Percentiles rank a stretch among this genome's conserved stretches.
Conservation (phyloP, 176 grass and related monocot species). For the Lolium rigidum region DNA sequence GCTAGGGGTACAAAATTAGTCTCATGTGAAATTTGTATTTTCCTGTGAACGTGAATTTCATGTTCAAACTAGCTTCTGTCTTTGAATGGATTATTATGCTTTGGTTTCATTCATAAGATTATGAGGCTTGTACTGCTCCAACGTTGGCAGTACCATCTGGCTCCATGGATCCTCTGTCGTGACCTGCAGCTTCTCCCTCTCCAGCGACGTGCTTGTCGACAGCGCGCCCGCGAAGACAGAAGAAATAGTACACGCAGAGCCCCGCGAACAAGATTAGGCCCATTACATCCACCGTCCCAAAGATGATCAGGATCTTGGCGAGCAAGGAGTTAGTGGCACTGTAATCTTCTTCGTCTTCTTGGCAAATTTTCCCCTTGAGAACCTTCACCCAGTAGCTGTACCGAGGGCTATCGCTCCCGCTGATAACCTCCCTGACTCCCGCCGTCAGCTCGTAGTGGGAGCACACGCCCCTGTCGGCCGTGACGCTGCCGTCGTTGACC, state of each 20-base stretch:
- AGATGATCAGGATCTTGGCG: slow-evolving; percentile 37
- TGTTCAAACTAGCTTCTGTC: too few relatives aligned
- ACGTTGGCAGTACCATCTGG: neutral
- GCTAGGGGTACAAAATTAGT: too few relatives aligned
- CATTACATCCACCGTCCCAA: slow-evolving; percentile 32
- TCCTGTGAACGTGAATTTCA: too few relatives aligned
- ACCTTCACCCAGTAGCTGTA: slow-evolving; percentile 50
- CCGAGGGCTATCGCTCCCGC: neutral
- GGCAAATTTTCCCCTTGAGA: neutral
- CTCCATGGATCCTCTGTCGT: neutral
- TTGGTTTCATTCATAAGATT: neutral
- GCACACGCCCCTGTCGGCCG: slow-evolving; percentile 12
- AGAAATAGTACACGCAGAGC: neutral
- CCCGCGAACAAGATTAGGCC: slow-evolving; percentile 6
- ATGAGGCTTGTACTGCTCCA: neutral
- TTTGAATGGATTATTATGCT: too few relatives aligned
- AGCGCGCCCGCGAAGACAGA: neutral
- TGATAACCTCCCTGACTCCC: slow-evolving; percentile 38
- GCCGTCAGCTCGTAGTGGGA: slow-evolving; percentile 42
- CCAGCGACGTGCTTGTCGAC: neutral
- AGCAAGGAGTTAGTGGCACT: neutral
- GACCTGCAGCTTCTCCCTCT: neutral
- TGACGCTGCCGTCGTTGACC: neutral
- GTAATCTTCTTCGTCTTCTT: neutral
- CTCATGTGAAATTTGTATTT: too few relatives aligned